Evolutionary conservation across 495 filamentous ascomycete species (phyloP), one percentile per base, ranked within the genome.

Genomic region (Penicillium parvum): DNA sequence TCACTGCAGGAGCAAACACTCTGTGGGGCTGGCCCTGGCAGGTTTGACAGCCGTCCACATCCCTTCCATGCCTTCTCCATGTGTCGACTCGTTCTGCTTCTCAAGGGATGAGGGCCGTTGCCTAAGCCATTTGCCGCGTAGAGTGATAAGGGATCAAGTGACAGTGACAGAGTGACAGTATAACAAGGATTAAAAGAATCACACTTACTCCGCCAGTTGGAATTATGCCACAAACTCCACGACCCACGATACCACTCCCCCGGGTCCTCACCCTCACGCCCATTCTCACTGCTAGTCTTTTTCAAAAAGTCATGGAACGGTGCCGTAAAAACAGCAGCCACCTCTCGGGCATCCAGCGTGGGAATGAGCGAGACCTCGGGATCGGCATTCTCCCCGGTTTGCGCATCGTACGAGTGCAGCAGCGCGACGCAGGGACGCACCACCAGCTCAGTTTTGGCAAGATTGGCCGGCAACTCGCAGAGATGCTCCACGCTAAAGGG

Each of bases 401-500:
- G 32, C 11, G 64, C 60, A 47, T 75, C 68, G 39, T 72, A 75
- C 3, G 82, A 73, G 51, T 86, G 83, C 17, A 96, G 68, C 29
- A 89, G 81, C 15, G 89, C 90, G 0, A 96, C 85, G 65, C 86
- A 91, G 9, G 90, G 90, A 9, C 87, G 78, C 3, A 95, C 90
- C 0, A 79, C 84, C 5, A 95, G 67, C 51, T 90, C 84, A 3
- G 86, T 94, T 47, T 79, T 80, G 1, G 90, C 88, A 15, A 95
- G 78, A 55, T 79, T 85, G 30, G 80, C 76, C 23, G 90, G 90
- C 3, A 95, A 72, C 62, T 88, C 80, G 64, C 86, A 88, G 39
- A 96, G 78, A 47, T 89, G 85, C 62, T 95, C 88, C 51, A 95
- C 81, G 36, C 71, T 57, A 66, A 92, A 95, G 4, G 85, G 85